Conservation (phyloP, 2,329 filamentous ascomycete species). For the Colletotrichum spaethianum region DNA sequence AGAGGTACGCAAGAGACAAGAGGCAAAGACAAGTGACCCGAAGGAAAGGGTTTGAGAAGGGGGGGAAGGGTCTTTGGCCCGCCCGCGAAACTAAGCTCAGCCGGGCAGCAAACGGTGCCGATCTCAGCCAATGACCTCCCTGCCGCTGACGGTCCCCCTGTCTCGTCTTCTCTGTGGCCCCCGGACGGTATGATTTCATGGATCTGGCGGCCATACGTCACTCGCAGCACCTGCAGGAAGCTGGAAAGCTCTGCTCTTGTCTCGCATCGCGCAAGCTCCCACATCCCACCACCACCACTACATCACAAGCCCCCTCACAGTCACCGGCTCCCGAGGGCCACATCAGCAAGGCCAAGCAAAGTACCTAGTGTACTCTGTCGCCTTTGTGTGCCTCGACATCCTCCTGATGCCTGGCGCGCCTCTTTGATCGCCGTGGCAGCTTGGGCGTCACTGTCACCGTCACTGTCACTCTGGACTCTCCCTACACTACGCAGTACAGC, state of each 20-base stretch:
- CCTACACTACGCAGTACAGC: no score
- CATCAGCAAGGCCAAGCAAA: background rate
- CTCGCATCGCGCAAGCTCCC: background rate
- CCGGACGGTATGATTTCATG: constrained; percentile 40
- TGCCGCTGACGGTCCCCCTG: constrained; percentile 1
- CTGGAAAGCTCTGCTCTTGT: constrained; percentile 6
- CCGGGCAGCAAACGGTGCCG: constrained; percentile 21
- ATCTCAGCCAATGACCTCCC: constrained; percentile 17
- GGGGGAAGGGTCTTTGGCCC: constrained; percentile 26
- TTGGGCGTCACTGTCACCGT: background rate
- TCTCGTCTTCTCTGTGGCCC: constrained; percentile 20
- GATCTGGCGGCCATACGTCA: constrained; percentile 33
- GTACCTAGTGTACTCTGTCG: background rate
- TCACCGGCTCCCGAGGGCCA: background rate
- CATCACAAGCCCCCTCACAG: constrained; percentile 16
- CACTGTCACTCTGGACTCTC: background rate
- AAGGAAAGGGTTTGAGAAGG: constrained; percentile 2
- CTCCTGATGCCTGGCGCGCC: constrained; percentile 15
- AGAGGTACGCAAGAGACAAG: background rate
- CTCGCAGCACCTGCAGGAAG: constrained; percentile 16
- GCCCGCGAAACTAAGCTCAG: constrained; percentile 13
- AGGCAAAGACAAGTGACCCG: constrained; percentile 1
- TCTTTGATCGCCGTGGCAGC: background rate
- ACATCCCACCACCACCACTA: constrained; percentile 7
- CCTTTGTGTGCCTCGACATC: constrained; percentile 1